Conservation (phyloP, 495 filamentous ascomycete genomes). For the Geoglossum glabrum region DNA sequence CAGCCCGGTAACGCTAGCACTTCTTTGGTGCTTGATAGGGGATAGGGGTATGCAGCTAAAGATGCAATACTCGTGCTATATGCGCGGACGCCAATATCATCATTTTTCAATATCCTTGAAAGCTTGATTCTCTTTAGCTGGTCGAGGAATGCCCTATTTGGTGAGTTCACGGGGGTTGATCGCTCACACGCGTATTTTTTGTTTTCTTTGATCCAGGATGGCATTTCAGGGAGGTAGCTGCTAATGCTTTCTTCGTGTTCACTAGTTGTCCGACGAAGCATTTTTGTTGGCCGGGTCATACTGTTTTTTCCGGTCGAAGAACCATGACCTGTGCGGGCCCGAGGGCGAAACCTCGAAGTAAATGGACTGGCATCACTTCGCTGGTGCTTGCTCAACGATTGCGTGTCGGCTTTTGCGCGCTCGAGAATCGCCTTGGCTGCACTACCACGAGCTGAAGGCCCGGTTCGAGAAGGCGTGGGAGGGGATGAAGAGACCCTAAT, state of each 20-base stretch:
- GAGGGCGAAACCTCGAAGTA: not conserved
- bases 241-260: slow-evolving; percentile 38
- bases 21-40: slow-evolving; percentile 33
- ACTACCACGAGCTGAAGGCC: not conserved
- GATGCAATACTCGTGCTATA: slow-evolving; percentile 76
- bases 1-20: slow-evolving; percentile 60
- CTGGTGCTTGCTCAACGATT: not conserved
- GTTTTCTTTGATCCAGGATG: slow-evolving; percentile 44
- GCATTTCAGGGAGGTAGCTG: slow-evolving; percentile 32
- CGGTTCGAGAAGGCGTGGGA: not conserved
- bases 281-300: slow-evolving; percentile 20
- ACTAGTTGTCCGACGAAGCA: slow-evolving; percentile 47
- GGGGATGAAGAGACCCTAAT: not conserved
- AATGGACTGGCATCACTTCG: not conserved
- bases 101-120: slow-evolving; percentile 45
- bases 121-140: slow-evolving; percentile 56
- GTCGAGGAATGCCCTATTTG: slow-evolving; percentile 58
- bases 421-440: slow-evolving; percentile 23
- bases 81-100: slow-evolving; percentile 65
- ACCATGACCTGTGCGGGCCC: not conserved
- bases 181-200: slow-evolving; percentile 68
- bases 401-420: slow-evolving; percentile 31
- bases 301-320: not conserved
- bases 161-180: slow-evolving; percentile 42
- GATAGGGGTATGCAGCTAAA: slow-evolving; percentile 62